These are phyloP conservation scores for Russula brevipes DNA, from an alignment of 768 basidiomycete species.

Conservation along the genomic window DNA sequence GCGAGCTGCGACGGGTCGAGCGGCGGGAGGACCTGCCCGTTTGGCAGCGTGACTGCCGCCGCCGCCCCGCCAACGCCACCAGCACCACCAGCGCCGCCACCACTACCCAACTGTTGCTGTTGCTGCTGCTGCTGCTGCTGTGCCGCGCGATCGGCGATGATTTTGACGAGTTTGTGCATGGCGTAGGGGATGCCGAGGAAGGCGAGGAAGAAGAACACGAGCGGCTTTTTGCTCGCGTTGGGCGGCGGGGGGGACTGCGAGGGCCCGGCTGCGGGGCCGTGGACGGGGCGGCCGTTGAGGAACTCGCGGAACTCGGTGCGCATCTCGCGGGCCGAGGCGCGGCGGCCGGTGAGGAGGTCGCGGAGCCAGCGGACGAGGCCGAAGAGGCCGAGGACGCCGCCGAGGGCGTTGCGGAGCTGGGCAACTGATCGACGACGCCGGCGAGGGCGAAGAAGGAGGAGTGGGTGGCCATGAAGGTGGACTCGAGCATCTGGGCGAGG, in stretches of 20 bases:
- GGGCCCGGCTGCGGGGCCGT: constrained; percentile 34
- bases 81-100: constrained; percentile 25
- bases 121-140: constrained; percentile 39
- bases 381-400: constrained; percentile 89
- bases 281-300: constrained; percentile 57
- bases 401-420: constrained; percentile 85
- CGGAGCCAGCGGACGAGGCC: constrained; percentile 84
- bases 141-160: constrained; percentile 62
- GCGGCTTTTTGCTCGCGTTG: constrained; percentile 80
- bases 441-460: constrained; percentile 96
- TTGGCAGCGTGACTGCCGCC: constrained; percentile 32
- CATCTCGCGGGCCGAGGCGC: constrained; percentile 36
- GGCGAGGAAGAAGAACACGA: constrained; percentile 89
- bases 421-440: constrained; percentile 90
- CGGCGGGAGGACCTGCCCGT: constrained; percentile 43
- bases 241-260: constrained; percentile 34
- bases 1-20: constrained; percentile 75
- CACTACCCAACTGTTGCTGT: constrained; percentile 35
- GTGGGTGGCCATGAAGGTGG: constrained; percentile 95
- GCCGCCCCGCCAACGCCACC: background rate
- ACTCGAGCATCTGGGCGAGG: constrained; percentile 95
- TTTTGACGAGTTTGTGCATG: constrained; percentile 83
- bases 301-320: constrained; percentile 73
- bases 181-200: constrained; percentile 90
- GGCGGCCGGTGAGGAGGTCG: constrained; percentile 49